Evolutionary conservation across 371 early-diverging fungal genomes (phyloP).

Genomic region (Mortierella sp.): DNA sequence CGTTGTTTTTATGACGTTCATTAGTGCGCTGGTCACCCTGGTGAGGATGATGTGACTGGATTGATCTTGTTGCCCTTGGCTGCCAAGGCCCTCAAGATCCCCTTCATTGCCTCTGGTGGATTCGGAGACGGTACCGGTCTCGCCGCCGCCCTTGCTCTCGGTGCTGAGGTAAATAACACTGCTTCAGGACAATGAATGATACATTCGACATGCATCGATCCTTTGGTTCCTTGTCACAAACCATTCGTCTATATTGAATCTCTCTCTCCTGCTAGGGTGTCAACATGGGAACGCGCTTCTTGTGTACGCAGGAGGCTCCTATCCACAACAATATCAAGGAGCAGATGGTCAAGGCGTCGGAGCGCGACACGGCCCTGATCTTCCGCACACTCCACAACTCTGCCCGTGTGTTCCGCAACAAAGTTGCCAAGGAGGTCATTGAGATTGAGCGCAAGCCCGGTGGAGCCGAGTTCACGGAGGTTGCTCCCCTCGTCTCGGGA

Average conservation of each 20-base stretch:
- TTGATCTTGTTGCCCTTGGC: slow-evolving; percentile 83
- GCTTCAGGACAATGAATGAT: neutral
- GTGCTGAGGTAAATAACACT: slow-evolving; percentile 66
- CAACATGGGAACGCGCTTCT: slow-evolving; percentile 89
- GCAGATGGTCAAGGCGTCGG: slow-evolving; percentile 77
- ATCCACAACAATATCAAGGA: slow-evolving; percentile 83
- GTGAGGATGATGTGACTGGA: slow-evolving; percentile 84
- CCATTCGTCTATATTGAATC: too few species aligned
- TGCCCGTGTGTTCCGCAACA: slow-evolving; percentile 83
- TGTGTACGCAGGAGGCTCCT: slow-evolving; percentile 83
- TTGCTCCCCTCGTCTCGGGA: slow-evolving; percentile 78
- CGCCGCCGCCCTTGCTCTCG: slow-evolving; percentile 83
- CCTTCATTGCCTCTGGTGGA: slow-evolving; percentile 86
- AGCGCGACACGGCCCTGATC: slow-evolving; percentile 75
- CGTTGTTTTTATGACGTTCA: neutral
- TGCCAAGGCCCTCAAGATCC: slow-evolving; percentile 72
- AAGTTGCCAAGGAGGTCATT: slow-evolving; percentile 78
- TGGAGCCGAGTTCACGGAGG: slow-evolving; percentile 74
- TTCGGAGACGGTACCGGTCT: slow-evolving; percentile 86
- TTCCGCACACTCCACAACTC: slow-evolving; percentile 87
- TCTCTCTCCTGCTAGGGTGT: slow-evolving; percentile 65
- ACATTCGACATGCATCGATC: neutral
- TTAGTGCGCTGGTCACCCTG: slow-evolving; percentile 86
- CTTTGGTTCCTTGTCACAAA: neutral
- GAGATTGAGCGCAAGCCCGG: slow-evolving; percentile 69